phyloP scores from a whole-genome alignment of 2,329 filamentous ascomycete species.

The Sarocladium oryzae region DNA sequence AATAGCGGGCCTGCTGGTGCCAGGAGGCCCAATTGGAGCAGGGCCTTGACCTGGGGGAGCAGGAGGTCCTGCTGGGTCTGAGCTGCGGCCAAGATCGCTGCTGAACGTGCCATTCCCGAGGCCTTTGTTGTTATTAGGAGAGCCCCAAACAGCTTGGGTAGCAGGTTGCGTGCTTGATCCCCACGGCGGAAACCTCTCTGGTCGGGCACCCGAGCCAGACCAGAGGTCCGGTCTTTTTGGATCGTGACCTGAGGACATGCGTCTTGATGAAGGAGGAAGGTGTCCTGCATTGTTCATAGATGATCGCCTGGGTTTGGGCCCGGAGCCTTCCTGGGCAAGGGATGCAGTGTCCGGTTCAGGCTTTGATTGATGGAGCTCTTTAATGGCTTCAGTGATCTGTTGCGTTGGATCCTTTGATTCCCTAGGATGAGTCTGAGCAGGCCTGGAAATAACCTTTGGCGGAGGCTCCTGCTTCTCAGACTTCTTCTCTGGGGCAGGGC shows the following conservation, averaged over 20 bases:
- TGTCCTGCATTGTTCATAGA: slow-evolving; percentile 15
- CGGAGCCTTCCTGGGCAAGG: background rate
- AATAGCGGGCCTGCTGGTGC: slow-evolving; percentile 16
- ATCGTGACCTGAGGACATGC: slow-evolving; percentile 27
- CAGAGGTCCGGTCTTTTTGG: slow-evolving; percentile 28
- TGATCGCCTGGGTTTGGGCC: slow-evolving; percentile 10
- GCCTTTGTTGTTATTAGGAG: slow-evolving; percentile 62
- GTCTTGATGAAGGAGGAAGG: slow-evolving; percentile 17
- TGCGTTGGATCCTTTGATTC: slow-evolving; percentile 14
- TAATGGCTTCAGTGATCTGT: slow-evolving; percentile 1
- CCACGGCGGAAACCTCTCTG: slow-evolving; percentile 48
- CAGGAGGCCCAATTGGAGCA: slow-evolving; percentile 38
- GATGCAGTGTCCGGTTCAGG: slow-evolving; percentile 1
- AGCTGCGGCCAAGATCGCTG: slow-evolving; percentile 47
- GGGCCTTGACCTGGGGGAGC: slow-evolving; percentile 30
- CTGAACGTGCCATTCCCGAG: slow-evolving; percentile 76
- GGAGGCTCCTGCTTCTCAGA: slow-evolving; percentile 44
- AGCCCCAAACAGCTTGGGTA: slow-evolving; percentile 65
- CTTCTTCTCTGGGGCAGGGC: slow-evolving; percentile 55
- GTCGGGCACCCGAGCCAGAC: slow-evolving; percentile 31
- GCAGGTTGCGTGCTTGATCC: slow-evolving; percentile 34
- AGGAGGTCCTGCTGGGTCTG: slow-evolving; percentile 25
- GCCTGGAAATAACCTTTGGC: slow-evolving; percentile 32
- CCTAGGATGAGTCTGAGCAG: slow-evolving; percentile 29
- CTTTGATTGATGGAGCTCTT: slow-evolving; percentile 6